Evolutionary conservation across 768 basidiomycete genomes (phyloP).

Genomic region (Auriscalpium orientale): DNA sequence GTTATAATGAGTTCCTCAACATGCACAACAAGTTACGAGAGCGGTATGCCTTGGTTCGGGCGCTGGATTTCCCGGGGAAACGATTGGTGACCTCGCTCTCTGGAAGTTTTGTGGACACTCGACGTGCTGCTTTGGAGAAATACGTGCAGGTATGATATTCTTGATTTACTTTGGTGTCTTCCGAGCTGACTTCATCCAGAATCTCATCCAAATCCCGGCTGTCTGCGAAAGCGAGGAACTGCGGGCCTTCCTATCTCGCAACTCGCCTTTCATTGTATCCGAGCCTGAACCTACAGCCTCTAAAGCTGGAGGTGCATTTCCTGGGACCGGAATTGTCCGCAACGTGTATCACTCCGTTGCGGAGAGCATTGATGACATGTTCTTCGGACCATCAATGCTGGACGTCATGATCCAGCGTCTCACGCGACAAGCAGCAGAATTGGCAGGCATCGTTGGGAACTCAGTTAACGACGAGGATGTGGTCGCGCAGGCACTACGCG

Average conservation of each 20-base stretch:
- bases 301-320: constrained; percentile 43
- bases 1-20: constrained; percentile 92
- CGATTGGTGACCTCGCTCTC: constrained; percentile 84
- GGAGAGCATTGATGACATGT: constrained; percentile 94
- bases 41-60: constrained; percentile 53
- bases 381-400: constrained; percentile 92
- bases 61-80: constrained; percentile 88
- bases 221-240: constrained; percentile 81
- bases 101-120: constrained; percentile 78
- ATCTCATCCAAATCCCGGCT: constrained; percentile 59
- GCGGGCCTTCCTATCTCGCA: constrained; percentile 78
- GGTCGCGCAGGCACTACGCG: constrained; percentile 71
- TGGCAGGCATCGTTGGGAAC: constrained; percentile 75
- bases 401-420: constrained; percentile 91
- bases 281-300: constrained; percentile 26
- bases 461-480: constrained; percentile 79
- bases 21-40: constrained; percentile 86
- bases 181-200: constrained; percentile 34
- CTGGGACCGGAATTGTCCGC: constrained; percentile 71
- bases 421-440: constrained; percentile 82
- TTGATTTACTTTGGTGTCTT: neutral
- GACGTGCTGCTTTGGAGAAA: constrained; percentile 73
- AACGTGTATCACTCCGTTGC: constrained; percentile 88
- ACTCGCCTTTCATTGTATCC: constrained; percentile 72
- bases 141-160: constrained; percentile 70